Conservation (phyloP, 2,329 filamentous ascomycete genomes). For the Teratosphaeria gauchensis region DNA sequence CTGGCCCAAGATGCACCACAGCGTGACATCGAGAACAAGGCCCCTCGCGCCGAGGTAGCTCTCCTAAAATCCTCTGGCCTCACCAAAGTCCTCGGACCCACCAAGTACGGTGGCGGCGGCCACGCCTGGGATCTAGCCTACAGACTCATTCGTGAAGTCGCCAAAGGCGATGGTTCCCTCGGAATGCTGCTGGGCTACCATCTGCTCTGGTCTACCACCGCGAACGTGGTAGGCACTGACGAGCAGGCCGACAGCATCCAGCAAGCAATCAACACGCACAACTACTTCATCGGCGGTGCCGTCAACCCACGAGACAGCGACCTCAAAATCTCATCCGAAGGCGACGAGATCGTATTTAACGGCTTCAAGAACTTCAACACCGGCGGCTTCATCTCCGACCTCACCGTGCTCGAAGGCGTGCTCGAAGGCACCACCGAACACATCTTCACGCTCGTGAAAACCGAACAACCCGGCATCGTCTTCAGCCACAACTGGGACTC, state of each 20-base stretch:
- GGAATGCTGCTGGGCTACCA: slow-evolving; percentile 60
- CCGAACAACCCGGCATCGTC: slow-evolving; percentile 47
- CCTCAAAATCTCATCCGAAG: slow-evolving; percentile 46
- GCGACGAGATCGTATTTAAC: slow-evolving; percentile 48
- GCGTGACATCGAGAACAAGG: slow-evolving; percentile 44
- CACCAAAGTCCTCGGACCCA: slow-evolving; percentile 41
- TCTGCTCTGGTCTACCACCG: slow-evolving; percentile 53
- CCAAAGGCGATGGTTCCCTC: slow-evolving; percentile 54
- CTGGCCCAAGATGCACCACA: slow-evolving; percentile 39
- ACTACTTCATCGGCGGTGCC: slow-evolving; percentile 55
- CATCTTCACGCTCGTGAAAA: slow-evolving; percentile 53
- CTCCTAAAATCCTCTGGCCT: slow-evolving; percentile 44
- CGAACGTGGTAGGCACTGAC: slow-evolving; percentile 49
- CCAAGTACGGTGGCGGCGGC: slow-evolving; percentile 44
- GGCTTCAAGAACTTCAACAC: slow-evolving; percentile 60
- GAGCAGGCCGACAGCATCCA: slow-evolving; percentile 51
- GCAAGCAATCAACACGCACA: slow-evolving; percentile 50
- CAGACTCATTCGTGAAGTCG: slow-evolving; percentile 51
- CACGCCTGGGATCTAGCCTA: slow-evolving; percentile 48
- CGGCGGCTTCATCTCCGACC: slow-evolving; percentile 55
- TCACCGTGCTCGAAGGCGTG: slow-evolving; percentile 56
- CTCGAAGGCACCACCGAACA: slow-evolving; percentile 49
- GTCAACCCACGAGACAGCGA: slow-evolving; percentile 58
- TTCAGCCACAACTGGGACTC: slow-evolving; percentile 57
- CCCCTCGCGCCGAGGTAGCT: slow-evolving; percentile 41